Base-by-base conservation (phyloP, 176 grass and related monocot genomes). In the Lolium multiflorum region DNA sequence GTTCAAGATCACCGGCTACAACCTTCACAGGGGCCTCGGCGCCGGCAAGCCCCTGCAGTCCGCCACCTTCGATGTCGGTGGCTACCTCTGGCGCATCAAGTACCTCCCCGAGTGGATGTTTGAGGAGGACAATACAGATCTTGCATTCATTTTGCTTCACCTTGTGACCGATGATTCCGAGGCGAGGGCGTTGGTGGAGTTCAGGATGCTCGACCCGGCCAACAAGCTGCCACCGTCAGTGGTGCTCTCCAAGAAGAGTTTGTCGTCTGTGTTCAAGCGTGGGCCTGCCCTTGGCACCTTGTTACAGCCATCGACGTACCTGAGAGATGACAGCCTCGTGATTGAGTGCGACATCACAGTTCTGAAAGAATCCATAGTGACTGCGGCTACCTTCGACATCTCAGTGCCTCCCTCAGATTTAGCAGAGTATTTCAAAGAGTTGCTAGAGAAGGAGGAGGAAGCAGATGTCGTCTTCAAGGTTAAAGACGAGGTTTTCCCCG, bases 341-440 rank as follows among this genome's bases (percentile, higher is more conserved):
- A 20, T 71, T 44, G 68, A 71, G 68, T 71, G 68, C 10, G 39
- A 71, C 11, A 11, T 71, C 68, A 71, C 68, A 21, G 68, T 71
- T 71, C 12, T 43, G 68, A 21, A 1, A 20, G 18, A 71, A 44
- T 71, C 39, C 68, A 71, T n/a, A 4, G 68, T 44, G 37, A 21
- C 68, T 12, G 68, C 18, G 3, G 4, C 67, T 18, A 71, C 9
- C 38, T 44, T 71, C 1, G 68, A 71, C 67, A 71, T 71, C 68
- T 9, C 20, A 71, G 68, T 71, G 68, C 68, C 68, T 21, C 68
- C 68, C 38, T 71, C 68, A 46, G 68, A 71, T 11, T 12, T 46
- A 18, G 39, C 38, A 11, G 39, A 71, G 18, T 20, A 44, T 71
- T 12, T 71, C 68, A 46, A 18, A 2, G 68, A 46, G 20, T 46